phyloP scores from a whole-genome alignment of 1,284 basidiomycete genomes.

The Entoloma clypeatum region DNA sequence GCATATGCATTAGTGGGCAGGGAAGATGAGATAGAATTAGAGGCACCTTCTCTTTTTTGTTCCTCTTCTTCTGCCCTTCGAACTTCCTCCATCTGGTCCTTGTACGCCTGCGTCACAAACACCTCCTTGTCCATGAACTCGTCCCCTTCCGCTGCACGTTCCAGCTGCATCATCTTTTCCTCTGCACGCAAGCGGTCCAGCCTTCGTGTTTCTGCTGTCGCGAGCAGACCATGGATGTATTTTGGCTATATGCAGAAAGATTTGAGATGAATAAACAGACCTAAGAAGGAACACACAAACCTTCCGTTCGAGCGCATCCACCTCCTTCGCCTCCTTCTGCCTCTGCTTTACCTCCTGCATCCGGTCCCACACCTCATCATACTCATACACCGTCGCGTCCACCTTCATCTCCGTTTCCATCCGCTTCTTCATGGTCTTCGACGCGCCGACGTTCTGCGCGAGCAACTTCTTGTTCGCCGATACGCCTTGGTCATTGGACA shows the following conservation, averaged over 20 bases:
- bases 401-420: slow-evolving; percentile 76
- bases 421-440: slow-evolving; percentile 58
- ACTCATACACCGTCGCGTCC: slow-evolving; percentile 88
- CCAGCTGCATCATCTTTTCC: slow-evolving; percentile 95
- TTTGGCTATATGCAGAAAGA: slow-evolving; percentile 66
- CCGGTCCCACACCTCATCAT: slow-evolving; percentile 94
- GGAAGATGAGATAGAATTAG: slow-evolving; percentile 4
- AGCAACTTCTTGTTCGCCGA: slow-evolving; percentile 51
- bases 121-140: slow-evolving; percentile 93
- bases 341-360: slow-evolving; percentile 86
- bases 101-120: slow-evolving; percentile 97
- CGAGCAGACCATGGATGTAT: slow-evolving; percentile 83
- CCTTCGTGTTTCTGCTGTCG: slow-evolving; percentile 82
- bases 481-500: slow-evolving; percentile 32
- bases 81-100: slow-evolving; percentile 93
- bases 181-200: slow-evolving; percentile 93
- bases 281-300: slow-evolving; percentile 35
- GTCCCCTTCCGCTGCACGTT: slow-evolving; percentile 91
- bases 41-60: slow-evolving; percentile 75
- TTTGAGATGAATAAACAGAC: slow-evolving; percentile 11
- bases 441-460: slow-evolving; percentile 54
- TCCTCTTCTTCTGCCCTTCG: slow-evolving; percentile 90
- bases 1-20: slow-evolving; percentile 7
- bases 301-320: slow-evolving; percentile 70
- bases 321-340: slow-evolving; percentile 73